A percentile compares a stretch with the other conserved stretches of the same genome.
These are phyloP conservation scores for Rhodomyrtus tomentosa DNA, from an alignment of 345 rosid genomes.

Conservation along the genomic window DNA sequence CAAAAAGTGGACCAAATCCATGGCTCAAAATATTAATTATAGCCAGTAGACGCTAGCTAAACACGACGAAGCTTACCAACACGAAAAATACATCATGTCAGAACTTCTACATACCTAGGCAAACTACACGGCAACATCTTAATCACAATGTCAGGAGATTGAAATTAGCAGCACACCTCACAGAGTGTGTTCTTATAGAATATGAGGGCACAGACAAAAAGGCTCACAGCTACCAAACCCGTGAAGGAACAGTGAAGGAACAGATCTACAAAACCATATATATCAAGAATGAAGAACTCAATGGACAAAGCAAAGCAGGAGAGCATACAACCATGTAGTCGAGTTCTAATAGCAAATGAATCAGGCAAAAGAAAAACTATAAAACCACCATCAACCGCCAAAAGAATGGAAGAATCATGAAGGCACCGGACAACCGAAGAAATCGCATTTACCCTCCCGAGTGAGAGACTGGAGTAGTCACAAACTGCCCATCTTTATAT, in stretches of 20 bases:
- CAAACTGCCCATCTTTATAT: conserved; percentile 59
- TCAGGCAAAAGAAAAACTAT: not conserved
- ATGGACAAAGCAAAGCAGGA: not conserved
- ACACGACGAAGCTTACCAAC: not conserved
- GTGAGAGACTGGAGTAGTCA: conserved; percentile 87
- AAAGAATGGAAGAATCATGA: conserved; percentile 5
- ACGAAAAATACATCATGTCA: not conserved
- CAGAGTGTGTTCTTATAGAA: not conserved
- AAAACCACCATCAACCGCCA: not conserved
- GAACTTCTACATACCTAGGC: not conserved
- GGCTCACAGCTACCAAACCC: not conserved
- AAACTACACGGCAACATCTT: not conserved
- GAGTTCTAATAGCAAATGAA: conserved; percentile 10
- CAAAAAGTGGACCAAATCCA: not conserved
- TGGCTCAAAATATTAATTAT: not conserved
- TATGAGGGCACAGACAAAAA: not conserved
- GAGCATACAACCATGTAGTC: not conserved
- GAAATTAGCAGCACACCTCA: not conserved
- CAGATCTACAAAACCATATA: not conserved
- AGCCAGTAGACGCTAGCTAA: not conserved
- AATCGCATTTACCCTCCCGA: conserved; percentile 67
- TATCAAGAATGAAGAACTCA: not conserved
- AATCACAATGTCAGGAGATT: not conserved
- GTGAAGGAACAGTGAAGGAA: not conserved
- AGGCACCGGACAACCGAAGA: not conserved